Conservation (phyloP, 306 rosid species). For the Cicer cuneatum region DNA sequence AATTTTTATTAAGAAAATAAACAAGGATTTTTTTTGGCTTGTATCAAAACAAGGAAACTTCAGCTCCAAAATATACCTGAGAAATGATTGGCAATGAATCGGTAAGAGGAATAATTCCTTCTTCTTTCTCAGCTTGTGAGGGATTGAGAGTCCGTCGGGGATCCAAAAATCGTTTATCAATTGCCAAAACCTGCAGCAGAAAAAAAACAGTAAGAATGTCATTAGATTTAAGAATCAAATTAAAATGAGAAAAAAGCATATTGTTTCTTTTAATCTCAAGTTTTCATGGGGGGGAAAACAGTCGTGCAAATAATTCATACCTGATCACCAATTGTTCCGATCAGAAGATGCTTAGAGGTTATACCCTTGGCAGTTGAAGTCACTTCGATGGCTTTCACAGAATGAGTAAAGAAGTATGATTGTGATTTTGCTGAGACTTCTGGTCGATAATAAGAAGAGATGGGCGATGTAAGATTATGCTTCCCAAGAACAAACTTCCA, state of each 20-base stretch:
- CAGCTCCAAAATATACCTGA: constrained; percentile 60
- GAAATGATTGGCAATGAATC: constrained; percentile 92
- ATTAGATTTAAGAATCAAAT: constrained; percentile 24
- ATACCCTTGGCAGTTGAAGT: constrained; percentile 94
- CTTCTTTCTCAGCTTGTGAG: constrained; percentile 87
- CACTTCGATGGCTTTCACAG: constrained; percentile 89
- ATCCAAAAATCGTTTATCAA: constrained; percentile 90
- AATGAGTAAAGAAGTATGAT: constrained; percentile 87
- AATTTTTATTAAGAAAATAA: constrained; percentile 16
- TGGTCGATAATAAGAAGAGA: constrained; percentile 87
- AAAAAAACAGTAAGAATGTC: constrained; percentile 21
- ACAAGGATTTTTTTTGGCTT: background rate
- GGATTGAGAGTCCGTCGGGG: constrained; percentile 90
- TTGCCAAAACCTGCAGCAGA: constrained; percentile 79
- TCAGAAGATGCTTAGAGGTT: constrained; percentile 94
- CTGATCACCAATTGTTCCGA: constrained; percentile 94
- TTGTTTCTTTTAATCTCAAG: constrained; percentile 18
- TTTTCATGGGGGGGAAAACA: constrained; percentile 22
- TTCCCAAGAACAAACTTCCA: constrained; percentile 95
- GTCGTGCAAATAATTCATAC: constrained; percentile 51
- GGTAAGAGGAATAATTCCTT: constrained; percentile 94
- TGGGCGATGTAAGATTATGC: constrained; percentile 93
- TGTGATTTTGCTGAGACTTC: constrained; percentile 81
- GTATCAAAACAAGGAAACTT: background rate
- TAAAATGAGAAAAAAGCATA: constrained; percentile 24